phyloP scores from a whole-genome alignment of 2,329 filamentous ascomycete genomes.

The Chrysoporthe puriensis region DNA sequence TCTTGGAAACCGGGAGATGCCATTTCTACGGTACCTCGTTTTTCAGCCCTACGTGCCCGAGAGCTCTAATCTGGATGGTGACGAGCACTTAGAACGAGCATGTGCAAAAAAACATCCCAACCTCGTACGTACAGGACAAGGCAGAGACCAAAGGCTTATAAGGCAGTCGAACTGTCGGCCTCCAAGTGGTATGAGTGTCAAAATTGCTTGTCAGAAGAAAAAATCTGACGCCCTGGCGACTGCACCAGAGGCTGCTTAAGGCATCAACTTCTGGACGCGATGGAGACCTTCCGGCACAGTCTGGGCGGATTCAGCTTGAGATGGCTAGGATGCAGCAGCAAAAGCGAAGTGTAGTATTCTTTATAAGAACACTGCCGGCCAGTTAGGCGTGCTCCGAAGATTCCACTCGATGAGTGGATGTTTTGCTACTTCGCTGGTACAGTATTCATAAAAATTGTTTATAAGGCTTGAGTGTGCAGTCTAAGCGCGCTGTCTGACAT shows the following conservation, averaged over 20 bases:
- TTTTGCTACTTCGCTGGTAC: constrained; percentile 22
- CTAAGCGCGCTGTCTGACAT: neutral
- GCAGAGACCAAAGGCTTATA: neutral
- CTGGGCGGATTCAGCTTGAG: neutral
- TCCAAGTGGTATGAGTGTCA: neutral
- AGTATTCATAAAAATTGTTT: neutral
- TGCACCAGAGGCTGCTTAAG: neutral
- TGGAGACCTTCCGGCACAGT: constrained; percentile 6
- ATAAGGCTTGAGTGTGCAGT: neutral
- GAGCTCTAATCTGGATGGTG: neutral
- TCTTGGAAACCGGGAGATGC: too few relatives aligned
- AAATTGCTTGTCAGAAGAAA: neutral
- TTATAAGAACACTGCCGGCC: neutral
- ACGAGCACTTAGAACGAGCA: neutral
- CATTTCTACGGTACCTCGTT: too few relatives aligned
- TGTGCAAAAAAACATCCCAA: neutral
- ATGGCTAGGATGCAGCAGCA: constrained; percentile 2
- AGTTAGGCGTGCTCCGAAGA: neutral
- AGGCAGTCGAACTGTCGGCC: neutral
- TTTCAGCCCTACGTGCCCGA: neutral
- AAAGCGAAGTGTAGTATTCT: constrained; percentile 27
- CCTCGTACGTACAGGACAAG: neutral
- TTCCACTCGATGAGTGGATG: too few relatives aligned
- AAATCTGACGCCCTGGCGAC: constrained; percentile 8
- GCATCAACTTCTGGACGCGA: too few relatives aligned